Conservation (phyloP, 1,284 basidiomycete species). For the Hypsizygus ulmarius region DNA sequence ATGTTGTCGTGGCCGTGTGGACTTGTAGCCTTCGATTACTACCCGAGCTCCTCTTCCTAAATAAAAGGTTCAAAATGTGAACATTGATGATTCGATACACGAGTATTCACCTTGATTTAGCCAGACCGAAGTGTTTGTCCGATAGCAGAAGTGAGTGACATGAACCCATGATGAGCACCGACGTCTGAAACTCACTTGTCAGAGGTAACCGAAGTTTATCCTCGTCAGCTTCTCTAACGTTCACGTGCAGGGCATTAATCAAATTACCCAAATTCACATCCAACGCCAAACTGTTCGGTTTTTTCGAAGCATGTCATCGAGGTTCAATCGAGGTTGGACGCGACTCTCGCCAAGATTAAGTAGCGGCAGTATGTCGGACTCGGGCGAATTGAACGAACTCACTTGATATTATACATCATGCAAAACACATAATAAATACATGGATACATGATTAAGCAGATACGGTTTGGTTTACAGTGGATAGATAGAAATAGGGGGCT, state of each 20-base stretch:
- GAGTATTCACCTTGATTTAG: slow-evolving; percentile 19
- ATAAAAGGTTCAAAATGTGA: not conserved
- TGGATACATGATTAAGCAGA: not conserved
- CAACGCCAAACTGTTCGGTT: too few relatives aligned
- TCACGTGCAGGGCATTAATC: not conserved
- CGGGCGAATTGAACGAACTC: not conserved
- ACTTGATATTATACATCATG: not conserved
- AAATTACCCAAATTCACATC: slow-evolving; percentile 2
- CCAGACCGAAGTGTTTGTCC: slow-evolving; percentile 11
- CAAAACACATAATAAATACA: slow-evolving; percentile 3
- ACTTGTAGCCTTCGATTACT: too few relatives aligned
- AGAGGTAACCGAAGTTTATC: slow-evolving; percentile 17
- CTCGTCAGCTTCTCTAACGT: not conserved
- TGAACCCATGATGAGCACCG: not conserved
- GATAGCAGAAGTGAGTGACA: not conserved
- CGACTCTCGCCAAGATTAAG: not conserved
- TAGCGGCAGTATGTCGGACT: slow-evolving; percentile 11
- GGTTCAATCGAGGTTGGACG: not conserved
- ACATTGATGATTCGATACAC: slow-evolving; percentile 1
- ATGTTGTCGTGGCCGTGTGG: not conserved
- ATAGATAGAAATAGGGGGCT: not conserved
- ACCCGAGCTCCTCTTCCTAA: not conserved
- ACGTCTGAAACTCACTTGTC: not conserved
- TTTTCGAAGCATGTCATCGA: not conserved
- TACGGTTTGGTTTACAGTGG: too few relatives aligned